Base-by-base conservation (phyloP, 2,329 filamentous ascomycete genomes). In the Xylogone sp. region DNA sequence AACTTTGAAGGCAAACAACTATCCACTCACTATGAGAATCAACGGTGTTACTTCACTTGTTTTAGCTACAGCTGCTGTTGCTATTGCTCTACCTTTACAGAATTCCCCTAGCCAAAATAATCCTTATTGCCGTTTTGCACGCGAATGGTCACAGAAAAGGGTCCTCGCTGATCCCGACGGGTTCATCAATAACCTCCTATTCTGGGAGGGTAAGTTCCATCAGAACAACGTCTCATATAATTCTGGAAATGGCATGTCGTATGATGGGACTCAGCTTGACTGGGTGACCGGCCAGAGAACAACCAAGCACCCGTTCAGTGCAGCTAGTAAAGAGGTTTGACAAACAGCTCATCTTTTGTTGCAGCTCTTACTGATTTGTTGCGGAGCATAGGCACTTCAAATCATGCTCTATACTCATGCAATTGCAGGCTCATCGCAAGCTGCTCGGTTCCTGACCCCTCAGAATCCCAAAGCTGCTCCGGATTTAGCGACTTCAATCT, bases 171-270 rank as follows among this genome's bases (percentile, higher is more conserved):
- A 63, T 6, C 56, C 68, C 0, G 56, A 64, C 9, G 57, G 61
- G 1, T 72, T 73, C 22, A 60, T 66, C 21, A 65, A 62, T 55
- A 65, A 72, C 46, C 53, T 73, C 16, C 53, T 74, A 13, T 72
- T 69, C 55, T 74, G 71, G 71, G 72, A 75, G 53, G 71, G 69
- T n/a, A 65, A 70, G 21, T 74, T 74, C 29, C 71, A 74, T 48
- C 68, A 70, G 46, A 67, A 73, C 46, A 64, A 69, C 20, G 62
- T 74, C 2, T 62, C 66, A 9, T 74, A 72, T 56, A 74, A 74
- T 50, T 53, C 60, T 2, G 59, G 58, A 16, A 75, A 74, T 52
- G 72, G 71, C 46, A 71, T 73, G 67, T 65, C 68, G 4, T 72
- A 73, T 45, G 69, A 71, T 49, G 69, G 70, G 5, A 69, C 68